Evolutionary conservation across 441 rosid species (phyloP), one percentile per base, ranked within the genome.

Genomic region (Eruca vesicaria): DNA sequence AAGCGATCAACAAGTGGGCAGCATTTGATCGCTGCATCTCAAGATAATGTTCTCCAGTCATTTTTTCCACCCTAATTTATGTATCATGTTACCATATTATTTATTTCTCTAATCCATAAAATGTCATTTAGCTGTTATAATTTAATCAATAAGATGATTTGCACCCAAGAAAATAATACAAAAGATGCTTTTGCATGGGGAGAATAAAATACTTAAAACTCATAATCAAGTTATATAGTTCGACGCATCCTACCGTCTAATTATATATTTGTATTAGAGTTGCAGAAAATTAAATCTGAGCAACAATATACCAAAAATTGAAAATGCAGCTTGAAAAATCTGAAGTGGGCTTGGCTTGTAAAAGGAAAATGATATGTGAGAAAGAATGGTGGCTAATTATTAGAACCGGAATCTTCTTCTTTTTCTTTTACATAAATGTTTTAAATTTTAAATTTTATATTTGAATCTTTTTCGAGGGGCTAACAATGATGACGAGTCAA

Each of bases 391-490:
- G 80, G 66, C 61, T 56, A 73, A 73, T 68, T 67, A 55, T 73
- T 66, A 72, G 59, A 69, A 73, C 68, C 58, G 71, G 75, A 78
- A 78, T 73, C 78, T 78, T n/a, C 71, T 73, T 73, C 81, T 78
- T 78, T 73, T 78, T 63, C 67, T 68, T 73, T 78, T 73, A 58
- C 57, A 35, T 33, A 41, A 61, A 32, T 68, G 78, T 68, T 78
- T 67, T 31, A 15, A 58, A n/a, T n/a, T n/a, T n/a, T n/a, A 45
- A 28, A 66, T n/a, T n/a, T n/a, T 71, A 53, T 77, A 77, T 78
- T 72, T 78, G 60, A 68, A 50, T 77, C 64, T 52, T 26, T 60
- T 71, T 19, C n/a, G 41, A 65, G 57, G 6, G 55, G 63, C n/a
- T 71, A 71, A 59, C 68, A 71, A 66, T 59, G 63, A 71, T 71